A percentile compares a stretch with the other conserved stretches of the same genome.
Conservation (phyloP, 495 filamentous ascomycete genomes). For the Echria macrotheca region DNA sequence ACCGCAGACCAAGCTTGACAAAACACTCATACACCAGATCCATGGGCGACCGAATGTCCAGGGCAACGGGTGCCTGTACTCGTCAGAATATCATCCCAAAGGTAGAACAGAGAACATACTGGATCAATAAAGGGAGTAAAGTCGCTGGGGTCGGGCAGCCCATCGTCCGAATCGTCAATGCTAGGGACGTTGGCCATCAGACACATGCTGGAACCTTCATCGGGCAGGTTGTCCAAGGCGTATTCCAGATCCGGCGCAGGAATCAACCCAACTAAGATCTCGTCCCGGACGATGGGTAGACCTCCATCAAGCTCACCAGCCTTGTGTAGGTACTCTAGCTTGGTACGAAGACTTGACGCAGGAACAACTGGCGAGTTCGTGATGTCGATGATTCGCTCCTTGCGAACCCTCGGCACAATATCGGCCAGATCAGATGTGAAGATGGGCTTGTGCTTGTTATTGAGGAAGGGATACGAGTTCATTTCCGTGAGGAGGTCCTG, state of each 20-base stretch:
- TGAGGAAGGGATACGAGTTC: constrained; percentile 94
- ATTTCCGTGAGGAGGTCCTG: constrained; percentile 90
- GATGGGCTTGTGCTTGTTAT: constrained; percentile 85
- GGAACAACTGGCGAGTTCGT: constrained; percentile 68
- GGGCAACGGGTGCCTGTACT: constrained; percentile 65
- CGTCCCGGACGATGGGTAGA: constrained; percentile 75
- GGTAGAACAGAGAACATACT: constrained; percentile 34
- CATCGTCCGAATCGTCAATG: constrained; percentile 54
- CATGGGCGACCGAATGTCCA: constrained; percentile 88
- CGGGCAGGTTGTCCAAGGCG: constrained; percentile 73
- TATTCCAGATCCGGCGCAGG: constrained; percentile 93
- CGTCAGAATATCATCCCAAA: background rate
- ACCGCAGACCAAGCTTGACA: constrained; percentile 86
- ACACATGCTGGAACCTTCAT: constrained; percentile 68
- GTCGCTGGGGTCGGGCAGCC: constrained; percentile 63
- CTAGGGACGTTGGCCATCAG: constrained; percentile 66
- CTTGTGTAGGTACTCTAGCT: constrained; percentile 74
- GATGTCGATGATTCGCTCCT: constrained; percentile 82
- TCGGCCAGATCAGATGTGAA: constrained; percentile 82
- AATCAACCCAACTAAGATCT: constrained; percentile 81
- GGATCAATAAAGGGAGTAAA: constrained; percentile 92
- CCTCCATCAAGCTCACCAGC: constrained; percentile 90
- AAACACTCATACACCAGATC: constrained; percentile 97
- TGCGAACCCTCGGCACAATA: constrained; percentile 69
- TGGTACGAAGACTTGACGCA: constrained; percentile 67